These are phyloP conservation scores for Scortechinia acanthostroma DNA, from an alignment of 2,329 filamentous ascomycete genomes.

Conservation along the genomic window DNA sequence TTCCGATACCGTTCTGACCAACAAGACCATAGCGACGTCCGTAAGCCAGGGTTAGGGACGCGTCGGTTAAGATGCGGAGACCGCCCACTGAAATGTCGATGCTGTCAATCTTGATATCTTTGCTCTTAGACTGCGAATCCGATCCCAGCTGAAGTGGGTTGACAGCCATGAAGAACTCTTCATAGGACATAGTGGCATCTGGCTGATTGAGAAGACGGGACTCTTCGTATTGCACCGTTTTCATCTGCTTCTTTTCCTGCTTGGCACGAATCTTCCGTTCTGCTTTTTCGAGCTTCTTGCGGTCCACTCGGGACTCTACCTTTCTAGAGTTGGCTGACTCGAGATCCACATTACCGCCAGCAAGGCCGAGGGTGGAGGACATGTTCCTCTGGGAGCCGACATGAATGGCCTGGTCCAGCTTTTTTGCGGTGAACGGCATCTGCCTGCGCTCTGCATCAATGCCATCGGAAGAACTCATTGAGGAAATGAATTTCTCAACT, in stretches of 20 bases:
- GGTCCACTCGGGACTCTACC: slow-evolving; percentile 93
- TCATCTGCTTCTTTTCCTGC: slow-evolving; percentile 96
- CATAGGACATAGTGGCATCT: slow-evolving; percentile 82
- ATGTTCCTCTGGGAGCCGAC: slow-evolving; percentile 91
- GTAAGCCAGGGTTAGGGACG: slow-evolving; percentile 81
- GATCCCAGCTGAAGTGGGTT: slow-evolving; percentile 85
- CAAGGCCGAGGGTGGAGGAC: slow-evolving; percentile 85
- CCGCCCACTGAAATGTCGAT: slow-evolving; percentile 91
- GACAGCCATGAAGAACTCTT: slow-evolving; percentile 99
- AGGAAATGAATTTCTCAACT: slow-evolving; percentile 82
- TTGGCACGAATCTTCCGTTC: slow-evolving; percentile 96
- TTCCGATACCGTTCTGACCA: slow-evolving; percentile 98
- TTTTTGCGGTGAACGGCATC: slow-evolving; percentile 70
- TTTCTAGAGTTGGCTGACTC: slow-evolving; percentile 89
- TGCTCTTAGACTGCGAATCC: slow-evolving; percentile 74
- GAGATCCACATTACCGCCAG: slow-evolving; percentile 78
- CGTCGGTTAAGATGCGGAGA: slow-evolving; percentile 81
- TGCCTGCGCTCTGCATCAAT: slow-evolving; percentile 44
- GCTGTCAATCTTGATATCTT: slow-evolving; percentile 96
- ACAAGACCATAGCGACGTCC: slow-evolving; percentile 93
- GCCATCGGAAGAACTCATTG: slow-evolving; percentile 69
- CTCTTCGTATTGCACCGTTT: slow-evolving; percentile 95
- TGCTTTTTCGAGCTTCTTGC: slow-evolving; percentile 98
- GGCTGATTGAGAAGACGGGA: slow-evolving; percentile 80
- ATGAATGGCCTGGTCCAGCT: slow-evolving; percentile 89